Percentiles rank a stretch among this genome's conserved stretches.
These are phyloP conservation scores for Tylopilus vinaceipallidus DNA, from an alignment of 768 basidiomycete genomes.

Conservation along the genomic window DNA sequence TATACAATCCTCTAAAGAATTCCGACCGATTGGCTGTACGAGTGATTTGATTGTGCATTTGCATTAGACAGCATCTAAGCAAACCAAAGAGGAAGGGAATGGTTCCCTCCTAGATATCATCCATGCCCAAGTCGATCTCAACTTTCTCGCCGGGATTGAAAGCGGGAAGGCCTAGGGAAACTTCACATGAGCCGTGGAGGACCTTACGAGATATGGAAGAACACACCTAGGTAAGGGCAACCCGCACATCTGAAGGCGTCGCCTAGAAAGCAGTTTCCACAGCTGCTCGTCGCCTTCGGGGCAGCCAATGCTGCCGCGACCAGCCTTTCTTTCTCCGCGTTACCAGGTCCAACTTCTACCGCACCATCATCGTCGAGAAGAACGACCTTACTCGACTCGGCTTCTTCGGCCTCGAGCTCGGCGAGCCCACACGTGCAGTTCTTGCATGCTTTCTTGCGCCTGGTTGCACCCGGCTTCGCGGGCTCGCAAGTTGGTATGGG, in stretches of 20 bases:
- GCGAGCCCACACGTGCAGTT: constrained; percentile 94
- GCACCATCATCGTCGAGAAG: constrained; percentile 61
- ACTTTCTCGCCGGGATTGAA: constrained; percentile 99
- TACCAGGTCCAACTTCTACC: constrained; percentile 53
- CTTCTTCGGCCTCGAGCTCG: constrained; percentile 88
- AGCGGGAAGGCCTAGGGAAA: constrained; percentile 82
- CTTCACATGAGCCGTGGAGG: constrained; percentile 10
- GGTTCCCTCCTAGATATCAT: constrained; percentile 62
- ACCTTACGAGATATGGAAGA: background rate
- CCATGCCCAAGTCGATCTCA: constrained; percentile 84
- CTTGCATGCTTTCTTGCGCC: constrained; percentile 92
- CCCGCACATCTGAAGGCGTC: constrained; percentile 97
- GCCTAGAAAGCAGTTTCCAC: constrained; percentile 95
- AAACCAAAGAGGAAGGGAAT: background rate
- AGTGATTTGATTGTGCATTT: background rate
- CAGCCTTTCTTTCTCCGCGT: constrained; percentile 64
- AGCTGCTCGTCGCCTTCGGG: constrained; percentile 91
- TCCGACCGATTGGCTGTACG: background rate
- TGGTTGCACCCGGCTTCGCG: constrained; percentile 43
- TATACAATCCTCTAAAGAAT: constrained; percentile 4
- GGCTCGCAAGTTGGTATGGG: constrained; percentile 81
- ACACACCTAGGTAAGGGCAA: constrained; percentile 93
- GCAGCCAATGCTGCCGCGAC: constrained; percentile 65
- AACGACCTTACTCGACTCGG: constrained; percentile 56
- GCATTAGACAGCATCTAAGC: background rate